These are phyloP conservation scores for Amoeboaphelidium protococcarum DNA, from an alignment of 371 early-diverging fungal genomes.

Conservation along the genomic window DNA sequence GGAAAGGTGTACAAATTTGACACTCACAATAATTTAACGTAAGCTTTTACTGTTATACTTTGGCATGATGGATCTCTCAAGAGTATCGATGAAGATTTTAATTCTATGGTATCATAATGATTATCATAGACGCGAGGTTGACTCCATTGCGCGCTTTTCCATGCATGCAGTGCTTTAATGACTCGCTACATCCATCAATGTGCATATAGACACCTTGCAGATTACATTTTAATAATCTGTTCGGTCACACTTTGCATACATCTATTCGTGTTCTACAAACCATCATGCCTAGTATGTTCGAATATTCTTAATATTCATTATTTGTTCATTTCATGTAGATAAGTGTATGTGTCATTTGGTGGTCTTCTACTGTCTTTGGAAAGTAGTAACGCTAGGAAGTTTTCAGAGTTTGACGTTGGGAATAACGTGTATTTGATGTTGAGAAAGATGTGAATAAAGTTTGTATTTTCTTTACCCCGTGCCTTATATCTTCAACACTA, in stretches of 20 bases:
- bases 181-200: neutral
- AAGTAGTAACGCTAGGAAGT: slow-evolving; percentile 54
- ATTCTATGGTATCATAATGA: no score
- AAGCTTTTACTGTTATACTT: slow-evolving; percentile 12
- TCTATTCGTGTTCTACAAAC: no score
- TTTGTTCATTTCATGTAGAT: slow-evolving; percentile 4
- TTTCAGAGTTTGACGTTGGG: slow-evolving; percentile 53
- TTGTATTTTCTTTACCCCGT: no score
- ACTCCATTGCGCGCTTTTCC: no score
- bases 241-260: neutral
- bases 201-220: neutral
- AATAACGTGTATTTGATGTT: slow-evolving; percentile 65
- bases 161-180: neutral
- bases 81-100: neutral
- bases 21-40: slow-evolving; percentile 23
- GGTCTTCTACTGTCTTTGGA: slow-evolving; percentile 72
- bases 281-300: no score
- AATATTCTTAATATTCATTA: no score
- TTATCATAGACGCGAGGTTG: no score
- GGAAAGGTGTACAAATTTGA: slow-evolving; percentile 85
- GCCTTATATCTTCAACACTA: no score
- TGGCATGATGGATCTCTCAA: neutral
- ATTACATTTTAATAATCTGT: neutral
- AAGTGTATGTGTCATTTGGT: slow-evolving; percentile 69
- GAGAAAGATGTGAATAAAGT: slow-evolving; percentile 32